Percentiles rank a stretch among this genome's conserved stretches.
Conservation (phyloP, 2,329 filamentous ascomycete species). For the Scytalidium sp. region DNA sequence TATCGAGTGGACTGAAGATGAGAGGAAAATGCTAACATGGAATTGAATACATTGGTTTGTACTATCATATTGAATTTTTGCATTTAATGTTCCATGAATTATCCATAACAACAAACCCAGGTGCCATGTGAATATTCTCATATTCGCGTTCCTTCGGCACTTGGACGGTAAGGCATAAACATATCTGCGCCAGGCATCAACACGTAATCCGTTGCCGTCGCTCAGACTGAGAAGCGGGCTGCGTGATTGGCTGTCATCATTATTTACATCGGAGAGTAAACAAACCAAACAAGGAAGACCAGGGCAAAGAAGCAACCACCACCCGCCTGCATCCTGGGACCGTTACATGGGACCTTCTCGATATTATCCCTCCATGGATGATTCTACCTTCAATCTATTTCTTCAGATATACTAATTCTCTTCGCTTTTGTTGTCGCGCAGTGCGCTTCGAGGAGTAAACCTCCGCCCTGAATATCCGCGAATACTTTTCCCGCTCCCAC, state of each 20-base stretch:
- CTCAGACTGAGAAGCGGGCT: neutral
- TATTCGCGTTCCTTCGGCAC: neutral
- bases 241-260: neutral
- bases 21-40: no score
- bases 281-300: neutral
- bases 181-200: neutral
- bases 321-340: neutral
- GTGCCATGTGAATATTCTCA: neutral
- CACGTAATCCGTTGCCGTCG: neutral
- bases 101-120: no score
- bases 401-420: neutral
- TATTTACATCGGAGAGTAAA: neutral
- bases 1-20: no score
- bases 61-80: no score
- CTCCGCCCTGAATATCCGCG: neutral
- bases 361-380: neutral
- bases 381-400: neutral
- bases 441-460: neutral
- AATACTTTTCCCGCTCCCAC: neutral
- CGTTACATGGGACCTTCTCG: neutral
- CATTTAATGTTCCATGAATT: no score
- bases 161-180: neutral
- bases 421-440: neutral
- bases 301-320: neutral
- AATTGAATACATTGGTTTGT: no score